Conservation (phyloP, 345 rosid species). For the Gossypioides kirkii region DNA sequence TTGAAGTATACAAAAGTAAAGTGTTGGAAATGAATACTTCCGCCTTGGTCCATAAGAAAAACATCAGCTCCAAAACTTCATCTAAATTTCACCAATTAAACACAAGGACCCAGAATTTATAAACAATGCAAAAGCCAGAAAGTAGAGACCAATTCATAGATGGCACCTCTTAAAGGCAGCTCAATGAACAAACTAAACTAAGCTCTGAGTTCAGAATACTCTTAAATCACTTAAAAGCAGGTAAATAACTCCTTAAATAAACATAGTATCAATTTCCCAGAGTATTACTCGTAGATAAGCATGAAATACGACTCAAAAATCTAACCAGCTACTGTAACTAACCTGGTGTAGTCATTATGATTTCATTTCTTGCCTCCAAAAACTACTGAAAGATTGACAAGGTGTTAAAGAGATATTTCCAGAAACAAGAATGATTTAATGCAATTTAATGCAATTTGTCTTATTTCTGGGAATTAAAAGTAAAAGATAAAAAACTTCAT, state of each 20-base stretch:
- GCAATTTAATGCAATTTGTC: constrained; percentile 13
- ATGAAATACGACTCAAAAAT: neutral
- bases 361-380: neutral
- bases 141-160: too few species aligned
- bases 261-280: neutral
- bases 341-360: neutral
- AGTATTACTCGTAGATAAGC: neutral
- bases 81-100: too few species aligned
- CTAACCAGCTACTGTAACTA: neutral
- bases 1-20: too few species aligned
- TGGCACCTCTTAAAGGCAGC: too few species aligned
- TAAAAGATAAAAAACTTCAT: neutral
- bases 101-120: too few species aligned
- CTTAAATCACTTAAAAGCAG: too few species aligned
- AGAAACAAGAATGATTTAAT: neutral
- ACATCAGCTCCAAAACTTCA: too few species aligned
- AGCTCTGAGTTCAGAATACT: neutral
- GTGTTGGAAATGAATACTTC: too few species aligned
- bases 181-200: too few species aligned
- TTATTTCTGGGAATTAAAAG: constrained; percentile 15
- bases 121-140: too few species aligned
- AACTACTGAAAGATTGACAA: neutral
- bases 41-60: too few species aligned
- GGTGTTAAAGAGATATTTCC: neutral
- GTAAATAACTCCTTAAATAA: too few species aligned